Evolutionary conservation across 495 filamentous ascomycete species (phyloP).

Genomic region (Podospora tetraspora): DNA sequence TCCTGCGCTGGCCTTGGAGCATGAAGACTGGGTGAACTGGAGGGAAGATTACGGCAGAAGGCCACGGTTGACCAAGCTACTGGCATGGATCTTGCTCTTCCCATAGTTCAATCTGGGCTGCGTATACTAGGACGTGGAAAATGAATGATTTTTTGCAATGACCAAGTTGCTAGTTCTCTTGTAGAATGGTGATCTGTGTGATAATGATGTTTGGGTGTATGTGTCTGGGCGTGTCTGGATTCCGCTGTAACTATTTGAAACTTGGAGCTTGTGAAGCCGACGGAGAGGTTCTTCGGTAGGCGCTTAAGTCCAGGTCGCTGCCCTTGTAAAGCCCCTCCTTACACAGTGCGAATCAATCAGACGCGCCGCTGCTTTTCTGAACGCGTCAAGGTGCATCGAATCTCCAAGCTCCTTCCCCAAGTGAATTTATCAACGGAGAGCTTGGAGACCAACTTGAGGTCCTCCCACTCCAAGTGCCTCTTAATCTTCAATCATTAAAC

Average conservation of each 20-base stretch:
- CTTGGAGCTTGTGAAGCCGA: background rate
- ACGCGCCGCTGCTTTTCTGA: background rate
- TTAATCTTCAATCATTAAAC: background rate
- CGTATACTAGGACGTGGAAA: conserved; percentile 27
- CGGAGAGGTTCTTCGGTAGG: background rate
- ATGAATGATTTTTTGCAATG: conserved; percentile 19
- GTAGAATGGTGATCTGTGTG: background rate
- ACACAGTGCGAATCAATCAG: background rate
- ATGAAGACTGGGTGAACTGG: conserved; percentile 13
- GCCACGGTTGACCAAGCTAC: conserved; percentile 17
- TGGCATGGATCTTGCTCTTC: conserved; percentile 16
- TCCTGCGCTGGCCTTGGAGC: conserved; percentile 11
- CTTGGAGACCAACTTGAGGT: background rate
- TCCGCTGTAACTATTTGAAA: background rate
- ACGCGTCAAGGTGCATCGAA: background rate
- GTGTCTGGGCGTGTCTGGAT: background rate
- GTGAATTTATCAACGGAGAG: background rate
- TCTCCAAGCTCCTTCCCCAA: background rate
- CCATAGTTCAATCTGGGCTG: conserved; percentile 21
- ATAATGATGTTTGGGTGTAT: background rate
- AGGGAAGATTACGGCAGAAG: conserved; percentile 19
- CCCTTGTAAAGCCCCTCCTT: background rate
- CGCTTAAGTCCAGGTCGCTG: background rate
- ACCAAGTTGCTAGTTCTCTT: background rate
- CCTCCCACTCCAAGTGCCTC: background rate